Evolutionary conservation across 257 asterid genomes (phyloP), one percentile per base, ranked within the genome.

Genomic region (Solanum piurae): DNA sequence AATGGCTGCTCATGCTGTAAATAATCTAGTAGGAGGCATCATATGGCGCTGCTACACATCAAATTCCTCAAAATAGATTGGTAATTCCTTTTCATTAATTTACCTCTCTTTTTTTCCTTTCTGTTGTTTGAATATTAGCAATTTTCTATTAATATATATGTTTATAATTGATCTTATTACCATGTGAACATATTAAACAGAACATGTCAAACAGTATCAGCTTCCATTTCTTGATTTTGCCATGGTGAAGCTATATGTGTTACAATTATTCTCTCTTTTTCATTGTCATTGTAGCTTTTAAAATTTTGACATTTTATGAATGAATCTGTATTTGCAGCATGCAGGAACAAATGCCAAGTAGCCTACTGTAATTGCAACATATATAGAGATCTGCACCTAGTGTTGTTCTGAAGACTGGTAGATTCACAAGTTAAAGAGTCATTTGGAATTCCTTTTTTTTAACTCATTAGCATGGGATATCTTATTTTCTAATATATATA

Each of bases 1-100:
- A 77, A 94, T 97, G 98, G 96, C 98, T 89, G 91, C 98, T 60
- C 99, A 95, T 91, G 94, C 98, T 4, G 83, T 97, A 69, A 97
- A 95, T 94, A 97, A 95, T 88, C 90, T 97, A 52, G 85, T 91
- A 7, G 98, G 97, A 84, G 97, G 95, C 80, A 60, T 94, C 92
- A 88, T 92, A 25, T 94, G 98, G 98, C 95, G 94, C 42, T 89
- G 94, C 42, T 89, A 88, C 93, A 90, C 93, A 2, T 90, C 95
- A 42, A 87, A 88, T 85, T 90, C 95, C 40, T 85, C 94, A 3
- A 91, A 92, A 86, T 88, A 76, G 89, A 80, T 83, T 23, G 74
- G 87, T 71, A 86, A 64, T 38, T 84, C 52, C 42, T 46, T 80
- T 31, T 44, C 36, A 33, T 33, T 33, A 33, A 33, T 33, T 33